Percentiles rank a stretch among this genome's conserved stretches.
Conservation (phyloP, 2,329 filamentous ascomycete genomes). For the Penicillium paneum region DNA sequence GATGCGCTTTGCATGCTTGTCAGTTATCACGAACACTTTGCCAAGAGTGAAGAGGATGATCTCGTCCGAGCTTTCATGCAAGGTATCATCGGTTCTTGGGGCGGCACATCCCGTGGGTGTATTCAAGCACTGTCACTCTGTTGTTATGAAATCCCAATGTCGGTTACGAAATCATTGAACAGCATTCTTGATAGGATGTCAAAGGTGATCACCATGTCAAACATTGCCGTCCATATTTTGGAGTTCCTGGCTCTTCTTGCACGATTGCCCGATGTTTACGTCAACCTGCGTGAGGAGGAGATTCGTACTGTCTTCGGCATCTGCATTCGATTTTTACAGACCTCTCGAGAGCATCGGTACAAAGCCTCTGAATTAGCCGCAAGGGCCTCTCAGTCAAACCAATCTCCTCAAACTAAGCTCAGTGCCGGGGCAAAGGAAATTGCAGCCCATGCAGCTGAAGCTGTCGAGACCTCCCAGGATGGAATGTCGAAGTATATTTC, state of each 20-base stretch:
- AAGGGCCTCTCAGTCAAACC: conserved; percentile 30
- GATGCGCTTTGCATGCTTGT: conserved; percentile 82
- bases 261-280: conserved; percentile 76
- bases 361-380: conserved; percentile 32
- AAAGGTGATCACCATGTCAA: conserved; percentile 88
- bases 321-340: conserved; percentile 88
- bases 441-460: conserved; percentile 28
- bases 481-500: conserved; percentile 92
- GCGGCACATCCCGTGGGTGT: conserved; percentile 84
- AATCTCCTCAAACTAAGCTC: conserved; percentile 28
- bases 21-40: conserved; percentile 83
- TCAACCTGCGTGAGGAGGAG: conserved; percentile 86
- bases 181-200: conserved; percentile 90
- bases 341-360: conserved; percentile 63
- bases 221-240: conserved; percentile 89
- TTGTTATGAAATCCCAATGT: conserved; percentile 87
- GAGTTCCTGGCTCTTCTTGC: conserved; percentile 92
- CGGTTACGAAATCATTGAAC: conserved; percentile 79
- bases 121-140: conserved; percentile 94
- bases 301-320: conserved; percentile 94
- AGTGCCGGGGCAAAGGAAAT: conserved; percentile 47
- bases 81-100: conserved; percentile 73
- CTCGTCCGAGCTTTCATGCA: conserved; percentile 82
- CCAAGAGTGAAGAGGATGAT: conserved; percentile 82
- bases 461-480: conserved; percentile 53